Base-by-base conservation (phyloP, 257 asterid species). In the Thymus quinquecostatus region DNA sequence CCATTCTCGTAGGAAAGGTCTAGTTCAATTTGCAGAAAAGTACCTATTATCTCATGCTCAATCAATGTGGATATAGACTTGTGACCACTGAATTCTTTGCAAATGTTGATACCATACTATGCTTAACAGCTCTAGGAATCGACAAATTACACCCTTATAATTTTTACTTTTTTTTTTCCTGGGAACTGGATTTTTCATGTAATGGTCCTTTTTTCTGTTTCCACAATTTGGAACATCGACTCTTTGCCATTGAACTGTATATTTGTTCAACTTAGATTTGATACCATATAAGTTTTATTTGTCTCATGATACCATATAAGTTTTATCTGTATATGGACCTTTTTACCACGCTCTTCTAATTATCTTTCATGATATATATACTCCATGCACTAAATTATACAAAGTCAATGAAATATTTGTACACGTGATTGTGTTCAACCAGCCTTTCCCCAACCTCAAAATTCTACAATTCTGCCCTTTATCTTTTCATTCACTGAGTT, bases 1-100 rank as follows among this genome's bases (percentile, higher is more conserved):
- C 99, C 30, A 60, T 75, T 62, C 88, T 86, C 13, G 88, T 95
- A 10, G 99, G 99, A 60, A 95, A 95, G 99, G 99, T 95, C 38
- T 60, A 89, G 10, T 59, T 71, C 70, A 50, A 29, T 68, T 71
- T 66, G 48, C 62, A 53, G 49, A 73, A 64, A 60, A 55, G 60
- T 57, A 51, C 50, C 33, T 47, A 57, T 70, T 28, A 21, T 28
- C 21, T 61, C 56, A 43, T 73, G 44, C 21, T 56, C 33, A 29
- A 58, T 51, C 32, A 49, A 64, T 62, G 9, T 36, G 63, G 45
- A 64, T 77, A 56, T 68, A 34, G 74, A 55, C 36, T 58, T 57
- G 47, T 59, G 41, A n/a, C 33, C 75, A 27, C n/a, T 43, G 60
- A 51, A 14, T 80, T 61, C 34, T 48, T 56, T 68, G 47, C 41